Conservation (phyloP, 371 early-diverging fungal species). For the Blastocladiella emersonii region DNA sequence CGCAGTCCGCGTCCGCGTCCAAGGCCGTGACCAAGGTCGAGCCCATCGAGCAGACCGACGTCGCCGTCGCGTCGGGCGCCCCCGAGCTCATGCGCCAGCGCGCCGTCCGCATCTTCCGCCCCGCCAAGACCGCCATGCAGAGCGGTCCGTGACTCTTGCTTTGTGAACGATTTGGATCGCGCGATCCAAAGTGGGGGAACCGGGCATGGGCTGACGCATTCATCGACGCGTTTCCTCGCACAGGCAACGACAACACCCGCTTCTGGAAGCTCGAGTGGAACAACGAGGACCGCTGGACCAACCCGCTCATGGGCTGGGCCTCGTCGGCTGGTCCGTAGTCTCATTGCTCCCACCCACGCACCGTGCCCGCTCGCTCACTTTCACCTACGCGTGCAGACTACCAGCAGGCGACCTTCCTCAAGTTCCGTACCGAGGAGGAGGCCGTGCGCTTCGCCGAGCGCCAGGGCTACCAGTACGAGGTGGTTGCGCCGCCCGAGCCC, state of each 20-base stretch:
- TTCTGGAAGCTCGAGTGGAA: constrained; percentile 85
- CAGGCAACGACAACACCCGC: constrained; percentile 58
- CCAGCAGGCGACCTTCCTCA: constrained; percentile 67
- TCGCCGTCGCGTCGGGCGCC: not conserved
- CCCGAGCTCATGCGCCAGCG: constrained; percentile 23
- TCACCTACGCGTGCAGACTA: constrained; percentile 46
- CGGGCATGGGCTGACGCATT: too few relatives aligned
- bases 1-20: too few relatives aligned
- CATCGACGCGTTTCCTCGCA: constrained; percentile 12
- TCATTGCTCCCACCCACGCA: not conserved
- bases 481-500: constrained; percentile 67
- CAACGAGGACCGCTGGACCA: constrained; percentile 73
- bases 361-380: too few relatives aligned
- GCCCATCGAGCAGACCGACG: too few relatives aligned
- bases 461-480: constrained; percentile 84
- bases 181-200: too few relatives aligned
- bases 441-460: constrained; percentile 86
- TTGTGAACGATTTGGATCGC: too few relatives aligned
- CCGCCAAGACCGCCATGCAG: constrained; percentile 73
- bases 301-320: constrained; percentile 89
- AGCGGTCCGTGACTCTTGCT: not conserved
- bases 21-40: too few relatives aligned
- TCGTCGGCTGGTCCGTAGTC: not conserved
- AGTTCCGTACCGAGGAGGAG: constrained; percentile 72
- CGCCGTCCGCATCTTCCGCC: constrained; percentile 72